Base-by-base conservation (phyloP, 352 stramenopile species). In the Phytophthora aleatoria region DNA sequence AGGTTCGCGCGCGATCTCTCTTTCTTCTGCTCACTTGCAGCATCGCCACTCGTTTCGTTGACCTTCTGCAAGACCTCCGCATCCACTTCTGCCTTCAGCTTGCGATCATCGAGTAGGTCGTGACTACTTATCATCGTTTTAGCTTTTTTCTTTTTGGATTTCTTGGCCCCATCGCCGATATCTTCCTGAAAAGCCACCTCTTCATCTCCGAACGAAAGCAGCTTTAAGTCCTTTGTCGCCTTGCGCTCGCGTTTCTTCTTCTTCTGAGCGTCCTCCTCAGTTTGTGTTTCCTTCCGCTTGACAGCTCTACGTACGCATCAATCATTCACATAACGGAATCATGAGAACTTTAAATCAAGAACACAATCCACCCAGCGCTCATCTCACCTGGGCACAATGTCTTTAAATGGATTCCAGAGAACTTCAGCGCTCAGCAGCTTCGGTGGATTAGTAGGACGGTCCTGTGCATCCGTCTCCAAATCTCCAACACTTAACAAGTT, bases 151-250 rank as follows among this genome's bases (percentile, higher is more conserved):
- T 85, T 90, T 26, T 73, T 81, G 13, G 65, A 76, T 61, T 65
- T 81, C 30, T 61, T 73, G 10, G 53, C 30, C 11, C 33, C 55
- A 9, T 20, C 33, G 35, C 50, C 35, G 28, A 79, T 66, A 31
- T 91, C 79, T 36, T 90, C 69, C 50, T 89, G 64, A 43, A 84
- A 83, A 42, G 67, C 79, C 12, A 81, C 72, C 50, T 98, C 87
- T 69, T 98, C 93, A 50, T 98, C 92, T 20, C 92, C 95, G 76
- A 99, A 99, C 50, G 92, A 98, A n/a, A 99, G 77, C 35, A 98
- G 74, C 66, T 98, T 98, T 20, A 94, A 74, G 67, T 99, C 90
- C 27, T 95, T 93, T 20, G 92, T 97, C n/a, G 90, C 88, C 62
- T 97, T 98, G 1, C 91, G 84, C 63, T 93, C 90, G 39, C 87